phyloP scores from a whole-genome alignment of 2,329 filamentous ascomycete species.

The Neodidymelliopsis sp. region DNA sequence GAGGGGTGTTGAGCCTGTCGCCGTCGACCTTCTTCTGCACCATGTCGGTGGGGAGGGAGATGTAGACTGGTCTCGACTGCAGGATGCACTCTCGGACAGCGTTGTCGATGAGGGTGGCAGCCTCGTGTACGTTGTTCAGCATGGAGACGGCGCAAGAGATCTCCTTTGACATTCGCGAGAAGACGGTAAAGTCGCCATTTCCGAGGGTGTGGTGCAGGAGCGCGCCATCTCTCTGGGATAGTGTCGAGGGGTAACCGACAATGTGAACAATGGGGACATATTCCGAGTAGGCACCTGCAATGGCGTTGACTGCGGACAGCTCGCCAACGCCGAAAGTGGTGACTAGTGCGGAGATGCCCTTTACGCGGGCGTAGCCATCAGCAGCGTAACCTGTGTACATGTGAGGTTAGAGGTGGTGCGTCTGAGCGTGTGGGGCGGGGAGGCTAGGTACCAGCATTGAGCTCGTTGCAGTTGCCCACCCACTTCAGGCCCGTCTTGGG shows the following conservation, averaged over 20 bases:
- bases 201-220: conserved; percentile 58
- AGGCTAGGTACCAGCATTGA: conserved; percentile 60
- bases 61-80: conserved; percentile 79
- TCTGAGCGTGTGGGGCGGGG: too few species aligned
- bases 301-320: conserved; percentile 56
- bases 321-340: conserved; percentile 60
- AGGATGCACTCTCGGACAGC: conserved; percentile 78
- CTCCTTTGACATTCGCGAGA: conserved; percentile 76
- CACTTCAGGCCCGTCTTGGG: conserved; percentile 62
- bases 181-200: conserved; percentile 78
- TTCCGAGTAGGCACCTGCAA: conserved; percentile 58
- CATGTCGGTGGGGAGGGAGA: conserved; percentile 84
- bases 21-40: conserved; percentile 79
- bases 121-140: conserved; percentile 73
- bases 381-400: conserved; percentile 53
- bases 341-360: conserved; percentile 55
- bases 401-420: conserved; percentile 1
- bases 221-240: conserved; percentile 51
- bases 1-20: conserved; percentile 70
- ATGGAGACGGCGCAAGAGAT: conserved; percentile 76
- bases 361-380: conserved; percentile 57
- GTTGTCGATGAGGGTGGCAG: conserved; percentile 78
- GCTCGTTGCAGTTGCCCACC: conserved; percentile 69
- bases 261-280: conserved; percentile 58
- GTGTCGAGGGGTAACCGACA: conserved; percentile 54